A percentile compares a stretch with the other conserved stretches of the same genome.
phyloP scores from a whole-genome alignment of 116 monocot species.

The Trichopus zeylanicus region DNA sequence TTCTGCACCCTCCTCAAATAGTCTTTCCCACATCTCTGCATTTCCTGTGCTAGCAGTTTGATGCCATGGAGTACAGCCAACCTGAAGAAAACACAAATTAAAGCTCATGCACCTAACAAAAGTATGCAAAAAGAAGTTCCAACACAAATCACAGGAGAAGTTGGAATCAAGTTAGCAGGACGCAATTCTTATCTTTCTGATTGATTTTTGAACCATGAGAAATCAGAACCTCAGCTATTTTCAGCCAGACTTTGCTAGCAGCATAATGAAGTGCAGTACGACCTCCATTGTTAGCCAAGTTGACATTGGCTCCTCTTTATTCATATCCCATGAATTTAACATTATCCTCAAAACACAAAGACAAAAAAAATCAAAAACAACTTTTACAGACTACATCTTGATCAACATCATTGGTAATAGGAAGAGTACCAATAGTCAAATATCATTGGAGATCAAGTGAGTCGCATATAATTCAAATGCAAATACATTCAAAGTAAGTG shows the following conservation, averaged over 20 bases:
- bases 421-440: no score
- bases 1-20: slow-evolving; percentile 92
- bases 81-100: slow-evolving; percentile 19
- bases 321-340: background rate
- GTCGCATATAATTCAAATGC: no score
- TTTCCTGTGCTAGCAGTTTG: slow-evolving; percentile 82
- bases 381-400: no score
- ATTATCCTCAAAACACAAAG: background rate
- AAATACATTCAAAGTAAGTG: no score
- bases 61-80: slow-evolving; percentile 86
- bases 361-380: background rate
- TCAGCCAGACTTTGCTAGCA: slow-evolving; percentile 79
- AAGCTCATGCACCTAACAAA: background rate
- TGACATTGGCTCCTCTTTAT: slow-evolving; percentile 60
- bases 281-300: slow-evolving; percentile 70
- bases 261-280: slow-evolving; percentile 94
- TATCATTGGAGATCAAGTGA: no score
- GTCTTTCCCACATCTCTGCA: slow-evolving; percentile 61
- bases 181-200: slow-evolving; percentile 65
- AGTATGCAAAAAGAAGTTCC: no score
- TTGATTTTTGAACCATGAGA: slow-evolving; percentile 74
- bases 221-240: slow-evolving; percentile 73
- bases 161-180: background rate
- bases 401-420: no score
- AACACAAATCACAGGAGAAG: background rate